Conservation (phyloP, 2,329 filamentous ascomycete genomes). For the Epichloe sibirici region DNA sequence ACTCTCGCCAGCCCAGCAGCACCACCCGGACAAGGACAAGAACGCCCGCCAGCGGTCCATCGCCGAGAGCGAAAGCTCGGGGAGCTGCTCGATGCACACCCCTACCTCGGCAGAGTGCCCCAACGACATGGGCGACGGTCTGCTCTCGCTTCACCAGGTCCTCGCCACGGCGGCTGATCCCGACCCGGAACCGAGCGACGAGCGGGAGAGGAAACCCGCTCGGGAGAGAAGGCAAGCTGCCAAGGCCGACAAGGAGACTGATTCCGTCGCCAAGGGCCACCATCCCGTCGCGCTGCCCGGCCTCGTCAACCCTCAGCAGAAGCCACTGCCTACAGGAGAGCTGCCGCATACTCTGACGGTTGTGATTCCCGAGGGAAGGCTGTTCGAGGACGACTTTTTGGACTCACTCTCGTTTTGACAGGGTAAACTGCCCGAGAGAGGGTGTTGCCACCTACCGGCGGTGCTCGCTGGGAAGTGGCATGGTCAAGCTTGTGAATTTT, state of each 20-base stretch:
- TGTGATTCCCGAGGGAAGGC: not conserved
- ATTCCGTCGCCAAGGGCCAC: not conserved
- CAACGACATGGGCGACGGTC: not conserved
- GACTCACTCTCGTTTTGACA: not conserved
- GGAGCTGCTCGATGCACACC: not conserved
- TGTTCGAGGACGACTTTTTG: conserved; percentile 2
- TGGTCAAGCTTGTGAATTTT: no score
- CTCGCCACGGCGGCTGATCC: not conserved
- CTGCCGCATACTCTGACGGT: conserved; percentile 1
- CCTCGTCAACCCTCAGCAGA: no score
- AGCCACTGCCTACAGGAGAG: not conserved
- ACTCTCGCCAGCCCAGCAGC: not conserved
- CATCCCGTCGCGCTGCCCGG: not conserved
- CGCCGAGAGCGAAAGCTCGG: not conserved
- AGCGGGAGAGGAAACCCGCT: not conserved
- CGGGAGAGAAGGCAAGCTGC: no score
- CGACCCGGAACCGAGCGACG: not conserved
- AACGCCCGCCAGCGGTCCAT: not conserved
- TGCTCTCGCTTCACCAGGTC: not conserved
- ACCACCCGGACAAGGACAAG: not conserved
- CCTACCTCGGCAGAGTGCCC: not conserved
- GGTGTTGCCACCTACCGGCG: no score
- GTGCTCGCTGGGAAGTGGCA: no score
- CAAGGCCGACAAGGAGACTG: not conserved
- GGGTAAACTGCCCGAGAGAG: no score